A percentile compares a stretch with the other conserved stretches of the same genome.
phyloP scores from a whole-genome alignment of 495 filamentous ascomycete species.

The Penicillium fimorum region DNA sequence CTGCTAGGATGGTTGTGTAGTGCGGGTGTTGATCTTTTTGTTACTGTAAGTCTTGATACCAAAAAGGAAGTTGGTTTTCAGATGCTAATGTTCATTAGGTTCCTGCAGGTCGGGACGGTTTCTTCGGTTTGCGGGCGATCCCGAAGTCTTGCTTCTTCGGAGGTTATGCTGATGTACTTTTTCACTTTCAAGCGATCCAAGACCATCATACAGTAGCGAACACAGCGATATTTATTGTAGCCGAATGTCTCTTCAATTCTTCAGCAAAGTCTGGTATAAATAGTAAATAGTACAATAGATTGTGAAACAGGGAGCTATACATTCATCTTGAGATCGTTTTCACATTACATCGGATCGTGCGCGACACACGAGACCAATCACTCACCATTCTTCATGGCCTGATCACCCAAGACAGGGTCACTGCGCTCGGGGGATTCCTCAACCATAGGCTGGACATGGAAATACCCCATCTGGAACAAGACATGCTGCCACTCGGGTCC shows the following conservation, averaged over 20 bases:
- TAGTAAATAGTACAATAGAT: neutral
- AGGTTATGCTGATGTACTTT: neutral
- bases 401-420: slow-evolving; percentile 4
- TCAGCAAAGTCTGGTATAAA: neutral
- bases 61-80: neutral
- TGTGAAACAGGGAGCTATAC: neutral
- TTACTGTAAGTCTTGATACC: neutral
- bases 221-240: neutral
- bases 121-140: neutral
- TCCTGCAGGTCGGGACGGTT: slow-evolving; percentile 5
- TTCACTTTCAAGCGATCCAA: slow-evolving; percentile 7
- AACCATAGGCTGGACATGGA: slow-evolving; percentile 23
- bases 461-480: slow-evolving; percentile 37
- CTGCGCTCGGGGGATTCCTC: slow-evolving; percentile 4
- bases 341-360: neutral
- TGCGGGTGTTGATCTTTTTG: neutral
- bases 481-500: slow-evolving; percentile 61
- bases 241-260: neutral
- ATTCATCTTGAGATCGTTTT: slow-evolving; percentile 2
- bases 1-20: neutral
- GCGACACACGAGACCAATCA: neutral
- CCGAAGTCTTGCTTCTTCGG: too few relatives aligned
- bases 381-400: neutral
- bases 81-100: neutral
- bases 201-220: neutral